Base-by-base conservation (phyloP, 2,329 filamentous ascomycete species). In the Fusarium clavum region DNA sequence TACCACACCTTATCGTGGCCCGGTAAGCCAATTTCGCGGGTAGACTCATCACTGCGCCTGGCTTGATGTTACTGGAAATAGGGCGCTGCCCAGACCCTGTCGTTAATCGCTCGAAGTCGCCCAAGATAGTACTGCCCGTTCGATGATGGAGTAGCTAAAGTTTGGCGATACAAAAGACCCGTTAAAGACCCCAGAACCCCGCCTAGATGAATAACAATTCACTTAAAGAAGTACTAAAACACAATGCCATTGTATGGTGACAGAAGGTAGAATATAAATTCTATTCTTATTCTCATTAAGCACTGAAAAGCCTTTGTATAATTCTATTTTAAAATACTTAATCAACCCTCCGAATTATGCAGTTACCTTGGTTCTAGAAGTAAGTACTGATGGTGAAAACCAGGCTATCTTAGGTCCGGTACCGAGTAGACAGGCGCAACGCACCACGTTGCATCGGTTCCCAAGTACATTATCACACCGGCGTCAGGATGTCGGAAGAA, bases 21-120 rank as follows among this genome's bases (percentile, higher is more conserved):
- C 62, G 43, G 57, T 57, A 69, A 64, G 65, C 68, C 55, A 70
- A 34, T 55, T 71, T 67, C 38, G 65, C 55, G 46, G 66, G 57
- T 30, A 65, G 45, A 40, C 62, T 54, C 68, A 71, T 70, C 51
- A 57, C 59, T 49, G 43, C 29, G 22, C 25, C 34, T 56, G 41
- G 16, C 51, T 67, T 54, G 60, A 38, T 46, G 29, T 49, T 61
- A 45, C 53, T 32, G n/a, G 30, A 54, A 38, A 44, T 44, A 22
- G 34, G 47, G 53, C 47, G 34, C 43, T 49, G 54, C 62, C 63
- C 57, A 52, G 43, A 48, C 64, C 49, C 63, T 63, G 38, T 60
- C 34, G 43, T 59, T 51, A 49, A 56, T 67, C 38, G 49, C 46
- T 57, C 25, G 24, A 45, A 47, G 40, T 52, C 43, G 32, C 45